phyloP scores from a whole-genome alignment of 169 alveolate species.

The Plasmodium cynomolgi region DNA sequence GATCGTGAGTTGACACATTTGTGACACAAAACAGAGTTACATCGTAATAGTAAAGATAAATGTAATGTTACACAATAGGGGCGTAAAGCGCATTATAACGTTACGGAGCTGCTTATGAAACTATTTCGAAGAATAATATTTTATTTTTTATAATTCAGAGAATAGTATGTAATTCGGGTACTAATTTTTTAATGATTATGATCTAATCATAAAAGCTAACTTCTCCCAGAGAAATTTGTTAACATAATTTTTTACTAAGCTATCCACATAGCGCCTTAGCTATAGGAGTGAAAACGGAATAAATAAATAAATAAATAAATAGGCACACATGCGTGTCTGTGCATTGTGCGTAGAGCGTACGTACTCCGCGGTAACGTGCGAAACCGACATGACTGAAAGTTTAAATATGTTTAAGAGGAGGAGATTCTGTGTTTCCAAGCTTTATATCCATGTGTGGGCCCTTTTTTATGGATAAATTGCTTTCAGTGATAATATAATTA shows the following conservation, averaged over 20 bases:
- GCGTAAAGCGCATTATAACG: background rate
- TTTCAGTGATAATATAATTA: background rate
- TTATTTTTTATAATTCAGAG: background rate
- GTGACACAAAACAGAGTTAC: background rate
- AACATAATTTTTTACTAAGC: background rate
- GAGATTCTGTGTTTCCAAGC: background rate
- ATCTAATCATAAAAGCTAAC: background rate
- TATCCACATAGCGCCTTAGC: background rate
- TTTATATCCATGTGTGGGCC: background rate
- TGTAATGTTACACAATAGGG: background rate
- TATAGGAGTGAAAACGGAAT: background rate
- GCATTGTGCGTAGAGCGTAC: background rate
- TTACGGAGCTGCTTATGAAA: background rate
- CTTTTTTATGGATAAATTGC: background rate
- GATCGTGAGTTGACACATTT: background rate
- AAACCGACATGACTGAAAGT: background rate
- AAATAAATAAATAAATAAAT: background rate
- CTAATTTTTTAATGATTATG: background rate
- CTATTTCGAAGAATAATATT: background rate
- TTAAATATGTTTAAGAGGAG: background rate
- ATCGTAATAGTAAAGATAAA: background rate
- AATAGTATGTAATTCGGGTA: background rate
- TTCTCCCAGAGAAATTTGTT: background rate
- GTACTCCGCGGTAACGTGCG: background rate
- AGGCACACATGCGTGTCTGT: background rate